Percentiles rank a stretch among this genome's conserved stretches.
These are phyloP conservation scores for Boletus sp. DNA, from an alignment of 768 basidiomycete species.

Conservation along the genomic window DNA sequence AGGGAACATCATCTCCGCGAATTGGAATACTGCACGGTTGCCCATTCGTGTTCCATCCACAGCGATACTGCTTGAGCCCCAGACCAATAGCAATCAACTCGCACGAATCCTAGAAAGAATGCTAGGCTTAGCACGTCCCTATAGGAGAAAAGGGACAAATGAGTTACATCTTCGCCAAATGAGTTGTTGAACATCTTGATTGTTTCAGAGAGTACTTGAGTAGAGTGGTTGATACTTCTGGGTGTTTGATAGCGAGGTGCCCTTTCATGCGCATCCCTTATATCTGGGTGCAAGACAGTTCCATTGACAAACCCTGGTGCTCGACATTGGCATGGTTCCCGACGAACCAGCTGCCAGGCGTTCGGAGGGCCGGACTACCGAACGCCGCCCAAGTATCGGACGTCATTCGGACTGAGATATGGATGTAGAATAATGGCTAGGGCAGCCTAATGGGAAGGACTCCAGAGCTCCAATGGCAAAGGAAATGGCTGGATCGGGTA, in stretches of 20 bases:
- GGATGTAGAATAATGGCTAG: neutral
- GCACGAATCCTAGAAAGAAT: slow-evolving; percentile 6
- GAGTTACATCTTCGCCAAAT: slow-evolving; percentile 16
- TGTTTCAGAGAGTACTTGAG: neutral
- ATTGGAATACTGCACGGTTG: slow-evolving; percentile 4
- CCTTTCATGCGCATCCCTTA: slow-evolving; percentile 3
- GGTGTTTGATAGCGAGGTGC: neutral
- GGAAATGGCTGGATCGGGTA: neutral
- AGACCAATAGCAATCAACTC: slow-evolving; percentile 8
- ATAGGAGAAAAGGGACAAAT: neutral
- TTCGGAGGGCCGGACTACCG: neutral
- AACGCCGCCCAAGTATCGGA: slow-evolving; percentile 1
- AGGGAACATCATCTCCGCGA: slow-evolving; percentile 14
- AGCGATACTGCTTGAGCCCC: neutral
- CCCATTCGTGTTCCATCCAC: slow-evolving; percentile 14
- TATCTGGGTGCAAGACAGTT: slow-evolving; percentile 2
- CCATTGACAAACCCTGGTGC: neutral
- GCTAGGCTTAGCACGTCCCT: neutral
- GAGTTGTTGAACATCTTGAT: slow-evolving; percentile 7
- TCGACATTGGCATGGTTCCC: slow-evolving; percentile 15
- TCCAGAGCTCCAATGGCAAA: slow-evolving; percentile 5
- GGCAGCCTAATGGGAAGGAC: neutral
- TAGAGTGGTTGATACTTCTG: neutral
- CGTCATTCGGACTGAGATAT: neutral
- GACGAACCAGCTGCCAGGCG: slow-evolving; percentile 15